Conservation (phyloP, 192 early-diverging fungal genomes). For the Podila verticillata region DNA sequence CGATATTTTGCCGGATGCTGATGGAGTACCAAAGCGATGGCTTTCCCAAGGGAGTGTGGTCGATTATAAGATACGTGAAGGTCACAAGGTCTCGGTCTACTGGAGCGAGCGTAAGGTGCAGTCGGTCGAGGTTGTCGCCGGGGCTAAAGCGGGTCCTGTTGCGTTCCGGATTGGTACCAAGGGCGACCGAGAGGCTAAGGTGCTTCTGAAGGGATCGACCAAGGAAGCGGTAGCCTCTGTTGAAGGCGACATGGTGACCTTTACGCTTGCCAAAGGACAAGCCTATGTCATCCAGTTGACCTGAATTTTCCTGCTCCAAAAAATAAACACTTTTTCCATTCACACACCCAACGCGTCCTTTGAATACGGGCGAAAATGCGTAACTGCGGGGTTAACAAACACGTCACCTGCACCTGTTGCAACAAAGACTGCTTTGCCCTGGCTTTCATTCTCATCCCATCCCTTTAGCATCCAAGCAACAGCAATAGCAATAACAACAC, state of each 20-base stretch:
- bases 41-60: conserved; percentile 9
- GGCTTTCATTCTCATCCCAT: too few species aligned
- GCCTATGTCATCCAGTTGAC: conserved; percentile 31
- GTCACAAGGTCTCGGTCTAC: conserved; percentile 9
- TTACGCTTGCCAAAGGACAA: conserved; percentile 27
- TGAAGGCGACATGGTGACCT: conserved; percentile 11
- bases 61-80: conserved; percentile 31
- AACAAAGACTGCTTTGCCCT: too few species aligned
- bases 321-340: too few species aligned
- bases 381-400: too few species aligned
- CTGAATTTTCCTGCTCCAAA: neutral
- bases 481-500: too few species aligned
- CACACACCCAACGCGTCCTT: too few species aligned
- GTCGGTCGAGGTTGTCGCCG: neutral
- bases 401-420: too few species aligned
- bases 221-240: neutral
- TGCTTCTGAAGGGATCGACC: conserved; percentile 4
- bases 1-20: conserved; percentile 13
- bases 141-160: neutral
- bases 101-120: conserved; percentile 20
- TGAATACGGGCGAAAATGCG: too few species aligned
- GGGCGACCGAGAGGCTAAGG: conserved; percentile 3
- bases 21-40: conserved; percentile 30
- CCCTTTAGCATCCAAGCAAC: too few species aligned
- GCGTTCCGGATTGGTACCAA: conserved; percentile 20